Conservation (phyloP, 2,329 filamentous ascomycete genomes). For the Arachnomyces sp. region DNA sequence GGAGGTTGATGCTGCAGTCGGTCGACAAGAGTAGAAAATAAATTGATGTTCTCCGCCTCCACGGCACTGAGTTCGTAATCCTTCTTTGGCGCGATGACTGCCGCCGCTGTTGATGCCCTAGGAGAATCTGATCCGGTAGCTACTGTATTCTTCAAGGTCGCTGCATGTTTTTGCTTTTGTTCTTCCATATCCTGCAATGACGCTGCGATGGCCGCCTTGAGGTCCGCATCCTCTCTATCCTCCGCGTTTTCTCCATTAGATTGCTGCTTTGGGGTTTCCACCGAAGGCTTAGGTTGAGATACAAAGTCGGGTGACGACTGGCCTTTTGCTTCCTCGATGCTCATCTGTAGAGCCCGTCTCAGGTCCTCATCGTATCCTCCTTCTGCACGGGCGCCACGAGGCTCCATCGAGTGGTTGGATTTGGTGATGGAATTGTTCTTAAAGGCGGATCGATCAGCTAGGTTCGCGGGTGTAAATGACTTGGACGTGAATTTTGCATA, state of each 20-base stretch:
- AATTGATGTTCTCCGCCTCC: slow-evolving; percentile 94
- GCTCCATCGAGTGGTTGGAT: slow-evolving; percentile 74
- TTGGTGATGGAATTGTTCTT: slow-evolving; percentile 51
- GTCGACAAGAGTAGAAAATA: slow-evolving; percentile 91
- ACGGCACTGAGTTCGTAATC: slow-evolving; percentile 90
- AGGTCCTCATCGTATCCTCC: slow-evolving; percentile 92
- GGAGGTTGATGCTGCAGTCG: slow-evolving; percentile 90
- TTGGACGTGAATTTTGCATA: slow-evolving; percentile 82
- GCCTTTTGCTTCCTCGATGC: slow-evolving; percentile 80
- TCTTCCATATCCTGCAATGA: slow-evolving; percentile 96
- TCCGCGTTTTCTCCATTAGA: slow-evolving; percentile 39
- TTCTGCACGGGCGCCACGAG: slow-evolving; percentile 77
- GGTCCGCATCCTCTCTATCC: slow-evolving; percentile 84
- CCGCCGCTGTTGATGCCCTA: slow-evolving; percentile 37
- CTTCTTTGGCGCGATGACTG: slow-evolving; percentile 62
- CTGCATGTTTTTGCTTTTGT: slow-evolving; percentile 86
- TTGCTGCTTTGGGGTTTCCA: slow-evolving; percentile 32
- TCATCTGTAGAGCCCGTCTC: slow-evolving; percentile 92
- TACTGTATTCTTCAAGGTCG: slow-evolving; percentile 72
- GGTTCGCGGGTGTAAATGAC: slow-evolving; percentile 35
- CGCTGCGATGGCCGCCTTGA: slow-evolving; percentile 91
- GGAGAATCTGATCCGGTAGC: slow-evolving; percentile 45
- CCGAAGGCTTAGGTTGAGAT: slow-evolving; percentile 48
- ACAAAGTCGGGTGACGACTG: slow-evolving; percentile 65
- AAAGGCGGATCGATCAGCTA: slow-evolving; percentile 33